Evolutionary conservation across 2,329 filamentous ascomycete genomes (phyloP), one percentile per base, ranked within the genome.

Genomic region (Pyricularia pennisetigena): DNA sequence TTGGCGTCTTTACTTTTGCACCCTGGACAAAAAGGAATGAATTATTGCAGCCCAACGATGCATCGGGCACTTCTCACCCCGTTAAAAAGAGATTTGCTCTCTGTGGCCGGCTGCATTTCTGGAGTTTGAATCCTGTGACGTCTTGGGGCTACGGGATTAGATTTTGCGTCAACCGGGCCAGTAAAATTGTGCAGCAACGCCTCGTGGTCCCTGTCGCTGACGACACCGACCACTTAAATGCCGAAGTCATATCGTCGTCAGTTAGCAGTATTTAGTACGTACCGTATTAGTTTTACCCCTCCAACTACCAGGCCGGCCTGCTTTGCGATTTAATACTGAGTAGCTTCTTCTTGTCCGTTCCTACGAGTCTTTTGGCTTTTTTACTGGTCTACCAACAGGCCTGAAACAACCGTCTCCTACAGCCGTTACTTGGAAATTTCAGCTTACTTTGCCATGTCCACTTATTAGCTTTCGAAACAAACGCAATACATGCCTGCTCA

Each of bases 201-300:
- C 64, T 65, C 64, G 64, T 65, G 64, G 64, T 35, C 57, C 24
- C 57, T 61, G n/a, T 61, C 57, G 57, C 57, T 61, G 57, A 61
- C 57, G 57, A 26, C 57, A 61, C 41, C 41, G 8, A 26, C 57
- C 24, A 61, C 57, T 24, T 16, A 61, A 61, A 23, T 26, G n/a
- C n/a, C 9, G 24, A 5, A 12, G 57, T 23, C n/a, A 23, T 61
- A 23, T 61, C 24, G 26, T 61, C 57, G 57, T 12, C n/a, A 26
- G 10, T 35, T 35, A 14, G 32, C 32, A 35, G 32, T 35, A 35
- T 35, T 35, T 35, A 35, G 32, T 35, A 35, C 32, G 32, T 35
- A 61, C 57, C n/a, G 57, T 7, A 4, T 23, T 7, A 54, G 12
- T 6, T 8, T 41, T 35, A 35, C 2, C 12, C 41, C 6, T 49